Conservation (phyloP, 768 basidiomycete genomes). For the Phaffia tasmanica region DNA sequence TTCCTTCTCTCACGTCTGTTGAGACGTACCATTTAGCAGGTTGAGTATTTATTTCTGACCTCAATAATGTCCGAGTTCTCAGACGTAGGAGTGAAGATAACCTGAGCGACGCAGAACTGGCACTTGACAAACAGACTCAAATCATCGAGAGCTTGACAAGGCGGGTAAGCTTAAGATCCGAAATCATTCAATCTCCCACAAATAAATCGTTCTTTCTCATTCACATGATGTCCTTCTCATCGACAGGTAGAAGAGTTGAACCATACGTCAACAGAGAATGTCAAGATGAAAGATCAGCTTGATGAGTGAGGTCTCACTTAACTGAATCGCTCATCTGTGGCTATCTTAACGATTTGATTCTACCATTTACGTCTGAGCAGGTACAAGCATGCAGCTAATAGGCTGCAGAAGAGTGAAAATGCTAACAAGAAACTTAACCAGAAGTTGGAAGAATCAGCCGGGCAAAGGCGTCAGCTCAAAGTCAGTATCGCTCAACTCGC, state of each 20-base stretch:
- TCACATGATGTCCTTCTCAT: not conserved
- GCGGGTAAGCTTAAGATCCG: slow-evolving; percentile 42
- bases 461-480: slow-evolving; percentile 42
- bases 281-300: slow-evolving; percentile 75
- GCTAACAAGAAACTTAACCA: slow-evolving; percentile 99
- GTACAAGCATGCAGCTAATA: slow-evolving; percentile 84
- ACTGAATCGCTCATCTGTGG: not conserved
- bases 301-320: slow-evolving; percentile 60
- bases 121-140: slow-evolving; percentile 65
- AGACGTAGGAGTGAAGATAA: slow-evolving; percentile 94
- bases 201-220: too few species aligned
- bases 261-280: slow-evolving; percentile 61
- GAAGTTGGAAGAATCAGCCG: slow-evolving; percentile 89
- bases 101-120: slow-evolving; percentile 65
- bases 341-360: not conserved
- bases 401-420: slow-evolving; percentile 84
- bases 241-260: slow-evolving; percentile 64
- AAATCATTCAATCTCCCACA: too few species aligned
- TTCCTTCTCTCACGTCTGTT: not conserved
- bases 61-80: slow-evolving; percentile 28
- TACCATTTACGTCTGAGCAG: slow-evolving; percentile 39
- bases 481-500: slow-evolving; percentile 30
- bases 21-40: not conserved
- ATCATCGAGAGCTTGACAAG: slow-evolving; percentile 61
- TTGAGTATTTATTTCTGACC: not conserved